Evolutionary conservation across 495 filamentous ascomycete species (phyloP).

Genomic region (Xylaria scruposa): DNA sequence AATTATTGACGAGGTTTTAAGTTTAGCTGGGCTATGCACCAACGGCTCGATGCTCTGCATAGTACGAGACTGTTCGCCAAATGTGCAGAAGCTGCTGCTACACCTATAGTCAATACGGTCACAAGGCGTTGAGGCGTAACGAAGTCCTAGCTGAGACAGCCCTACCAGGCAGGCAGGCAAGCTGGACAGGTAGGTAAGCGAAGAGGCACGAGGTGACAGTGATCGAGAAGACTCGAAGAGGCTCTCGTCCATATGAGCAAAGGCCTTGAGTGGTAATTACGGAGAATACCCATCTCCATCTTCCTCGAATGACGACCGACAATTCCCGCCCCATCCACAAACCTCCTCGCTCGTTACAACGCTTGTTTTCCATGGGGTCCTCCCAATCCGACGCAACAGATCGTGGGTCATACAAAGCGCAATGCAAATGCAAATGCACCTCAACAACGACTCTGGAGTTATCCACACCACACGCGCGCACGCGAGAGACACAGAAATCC

Average conservation of each 20-base stretch:
- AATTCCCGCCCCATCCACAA: not conserved
- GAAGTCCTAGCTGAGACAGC: slow-evolving; percentile 30
- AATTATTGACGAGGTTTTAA: not conserved
- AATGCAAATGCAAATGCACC: not conserved
- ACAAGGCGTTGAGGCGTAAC: slow-evolving; percentile 16
- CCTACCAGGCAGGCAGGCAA: slow-evolving; percentile 20
- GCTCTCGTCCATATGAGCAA: not conserved
- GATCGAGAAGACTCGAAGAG: slow-evolving; percentile 10
- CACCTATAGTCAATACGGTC: not conserved
- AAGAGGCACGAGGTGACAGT: not conserved
- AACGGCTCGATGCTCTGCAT: not conserved
- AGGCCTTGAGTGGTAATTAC: not conserved
- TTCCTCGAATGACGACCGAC: not conserved
- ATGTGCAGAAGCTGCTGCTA: not conserved
- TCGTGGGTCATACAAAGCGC: not conserved
- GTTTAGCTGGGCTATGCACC: not conserved
- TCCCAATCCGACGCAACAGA: not conserved
- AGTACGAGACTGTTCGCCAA: not conserved
- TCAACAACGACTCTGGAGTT: not conserved
- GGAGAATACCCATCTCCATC: not conserved
- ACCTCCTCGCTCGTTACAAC: not conserved
- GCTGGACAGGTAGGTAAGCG: slow-evolving; percentile 15
- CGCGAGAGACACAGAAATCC: not conserved
- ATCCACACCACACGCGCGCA: not conserved
- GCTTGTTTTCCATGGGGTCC: not conserved